phyloP scores from a whole-genome alignment of 2,329 filamentous ascomycete genomes.

The Fulvia fulva region DNA sequence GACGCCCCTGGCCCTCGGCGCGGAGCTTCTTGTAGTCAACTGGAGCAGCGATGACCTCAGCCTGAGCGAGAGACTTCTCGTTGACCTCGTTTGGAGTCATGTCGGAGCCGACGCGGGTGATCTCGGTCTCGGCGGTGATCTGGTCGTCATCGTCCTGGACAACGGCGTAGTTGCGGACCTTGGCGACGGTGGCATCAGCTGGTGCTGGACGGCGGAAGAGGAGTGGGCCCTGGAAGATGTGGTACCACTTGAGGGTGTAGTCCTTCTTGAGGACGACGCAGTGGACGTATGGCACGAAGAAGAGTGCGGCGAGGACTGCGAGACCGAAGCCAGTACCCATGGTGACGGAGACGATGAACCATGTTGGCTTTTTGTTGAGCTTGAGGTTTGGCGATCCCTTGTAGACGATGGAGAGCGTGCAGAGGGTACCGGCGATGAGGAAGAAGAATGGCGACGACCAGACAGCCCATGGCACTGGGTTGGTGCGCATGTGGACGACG shows the following conservation, averaged over 20 bases:
- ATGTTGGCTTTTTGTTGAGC: conserved; percentile 41
- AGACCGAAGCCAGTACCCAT: conserved; percentile 35
- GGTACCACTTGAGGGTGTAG: conserved; percentile 30
- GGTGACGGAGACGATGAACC: conserved; percentile 52
- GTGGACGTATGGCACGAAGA: conserved; percentile 37
- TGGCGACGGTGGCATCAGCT: conserved; percentile 50
- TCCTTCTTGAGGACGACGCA: conserved; percentile 32
- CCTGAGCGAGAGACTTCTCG: conserved; percentile 38
- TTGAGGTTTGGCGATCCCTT: conserved; percentile 42
- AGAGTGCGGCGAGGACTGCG: conserved; percentile 40
- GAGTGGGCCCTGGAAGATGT: conserved; percentile 34
- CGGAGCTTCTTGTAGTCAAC: conserved; percentile 59
- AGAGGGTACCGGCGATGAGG: conserved; percentile 46
- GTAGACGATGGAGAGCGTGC: conserved; percentile 57
- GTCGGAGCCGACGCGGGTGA: conserved; percentile 42
- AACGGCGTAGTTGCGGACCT: conserved; percentile 72
- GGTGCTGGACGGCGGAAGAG: conserved; percentile 53
- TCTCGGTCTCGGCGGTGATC: conserved; percentile 34
- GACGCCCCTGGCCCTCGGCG: conserved; percentile 52
- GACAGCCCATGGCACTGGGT: conserved; percentile 49
- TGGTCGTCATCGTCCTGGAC: conserved; percentile 54
- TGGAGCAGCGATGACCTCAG: background rate
- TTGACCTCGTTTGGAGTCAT: conserved; percentile 9
- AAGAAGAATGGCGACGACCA: conserved; percentile 49
- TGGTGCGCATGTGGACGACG: conserved; percentile 46